phyloP scores from a whole-genome alignment of 805 yeast genomes.

The Saccharomycopsis selenospora region DNA sequence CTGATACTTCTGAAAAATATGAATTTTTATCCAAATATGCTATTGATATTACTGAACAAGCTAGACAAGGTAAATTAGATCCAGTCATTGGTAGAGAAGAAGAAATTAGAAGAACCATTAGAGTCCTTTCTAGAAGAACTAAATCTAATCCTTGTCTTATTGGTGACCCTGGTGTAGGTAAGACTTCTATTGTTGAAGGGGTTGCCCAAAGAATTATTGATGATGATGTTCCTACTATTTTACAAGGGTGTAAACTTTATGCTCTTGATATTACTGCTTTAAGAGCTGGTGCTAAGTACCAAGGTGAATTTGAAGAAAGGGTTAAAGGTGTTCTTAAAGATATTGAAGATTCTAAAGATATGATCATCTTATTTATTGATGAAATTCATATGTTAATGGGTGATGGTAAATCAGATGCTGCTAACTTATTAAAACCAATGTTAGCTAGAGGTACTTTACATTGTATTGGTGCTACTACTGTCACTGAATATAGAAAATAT shows the following conservation, averaged over 20 bases:
- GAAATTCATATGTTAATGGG: constrained; percentile 99
- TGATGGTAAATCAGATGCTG: constrained; percentile 96
- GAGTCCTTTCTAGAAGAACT: constrained; percentile 94
- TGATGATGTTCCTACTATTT: constrained; percentile 86
- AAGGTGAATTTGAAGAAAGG: constrained; percentile 98
- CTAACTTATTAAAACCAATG: constrained; percentile 93
- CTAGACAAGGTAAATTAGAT: constrained; percentile 89
- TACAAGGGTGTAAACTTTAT: constrained; percentile 73
- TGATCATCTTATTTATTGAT: constrained; percentile 89
- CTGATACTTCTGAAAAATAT: constrained; percentile 78
- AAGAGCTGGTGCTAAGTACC: constrained; percentile 97
- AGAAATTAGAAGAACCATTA: constrained; percentile 89
- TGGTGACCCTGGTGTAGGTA: constrained; percentile 99
- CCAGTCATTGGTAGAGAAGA: constrained; percentile 99
- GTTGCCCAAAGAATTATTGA: constrained; percentile 96
- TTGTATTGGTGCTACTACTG: constrained; percentile 97
- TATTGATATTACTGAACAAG: constrained; percentile 86
- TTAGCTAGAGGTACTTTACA: constrained; percentile 93
- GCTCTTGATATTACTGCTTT: constrained; percentile 92
- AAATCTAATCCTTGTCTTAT: constrained; percentile 94
- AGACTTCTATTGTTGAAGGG: constrained; percentile 96
- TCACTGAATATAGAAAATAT: constrained; percentile 85
- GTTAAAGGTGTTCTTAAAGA: constrained; percentile 93
- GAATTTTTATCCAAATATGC: constrained; percentile 90
- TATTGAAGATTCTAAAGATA: constrained; percentile 76